A percentile compares a stretch with the other conserved stretches of the same genome.
Conservation (phyloP, 148 eudicot species). For the Pouteria glomerata region DNA sequence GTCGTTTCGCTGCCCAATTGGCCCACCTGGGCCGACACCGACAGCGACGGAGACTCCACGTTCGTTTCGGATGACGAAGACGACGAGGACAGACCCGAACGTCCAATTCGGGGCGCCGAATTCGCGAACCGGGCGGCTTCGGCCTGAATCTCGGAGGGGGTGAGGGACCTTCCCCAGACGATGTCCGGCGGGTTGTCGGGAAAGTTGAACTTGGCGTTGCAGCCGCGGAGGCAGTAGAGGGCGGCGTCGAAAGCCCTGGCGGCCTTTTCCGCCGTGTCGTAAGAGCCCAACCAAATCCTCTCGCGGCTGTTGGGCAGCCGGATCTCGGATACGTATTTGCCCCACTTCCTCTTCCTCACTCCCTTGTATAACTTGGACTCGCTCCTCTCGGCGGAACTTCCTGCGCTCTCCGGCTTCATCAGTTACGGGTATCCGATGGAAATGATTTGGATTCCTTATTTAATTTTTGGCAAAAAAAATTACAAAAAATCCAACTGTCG, state of each 20-base stretch:
- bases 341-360: constrained; percentile 76
- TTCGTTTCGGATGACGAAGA: constrained; percentile 14
- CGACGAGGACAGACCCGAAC: constrained; percentile 2
- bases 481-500: too few relatives aligned
- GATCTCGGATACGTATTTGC: constrained; percentile 74
- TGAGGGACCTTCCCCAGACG: constrained; percentile 30
- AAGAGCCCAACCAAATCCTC: constrained; percentile 76
- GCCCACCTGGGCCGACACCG: constrained; percentile 23
- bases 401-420: neutral
- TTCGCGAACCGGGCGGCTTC: constrained; percentile 58
- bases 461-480: too few relatives aligned
- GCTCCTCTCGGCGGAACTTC: neutral
- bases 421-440: neutral
- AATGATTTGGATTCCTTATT: neutral
- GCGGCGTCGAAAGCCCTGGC: constrained; percentile 90
- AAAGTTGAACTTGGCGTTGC: constrained; percentile 57
- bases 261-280: constrained; percentile 53
- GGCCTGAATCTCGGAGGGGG: constrained; percentile 41
- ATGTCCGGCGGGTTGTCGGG: constrained; percentile 60
- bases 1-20: constrained; percentile 21
- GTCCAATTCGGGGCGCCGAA: neutral
- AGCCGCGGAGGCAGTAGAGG: constrained; percentile 61
- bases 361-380: constrained; percentile 42
- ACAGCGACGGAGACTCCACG: constrained; percentile 14
- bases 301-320: constrained; percentile 70